Percentiles rank a stretch among this genome's conserved stretches.
phyloP scores from a whole-genome alignment of 2,329 filamentous ascomycete species.

The Ambrosiella xylebori region DNA sequence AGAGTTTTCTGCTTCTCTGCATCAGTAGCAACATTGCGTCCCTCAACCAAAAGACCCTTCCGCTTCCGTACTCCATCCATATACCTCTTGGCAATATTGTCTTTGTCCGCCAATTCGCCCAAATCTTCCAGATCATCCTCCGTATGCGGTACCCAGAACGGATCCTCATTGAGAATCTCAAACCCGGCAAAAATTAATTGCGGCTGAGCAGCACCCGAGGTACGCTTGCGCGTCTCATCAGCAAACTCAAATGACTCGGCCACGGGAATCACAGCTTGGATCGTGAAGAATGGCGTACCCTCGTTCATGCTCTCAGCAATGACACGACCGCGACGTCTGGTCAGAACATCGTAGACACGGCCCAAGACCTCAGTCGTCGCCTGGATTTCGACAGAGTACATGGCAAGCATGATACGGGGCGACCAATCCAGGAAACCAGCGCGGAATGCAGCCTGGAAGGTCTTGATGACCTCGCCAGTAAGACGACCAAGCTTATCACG shows the following conservation, averaged over 20 bases:
- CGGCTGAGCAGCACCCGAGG: slow-evolving; percentile 74
- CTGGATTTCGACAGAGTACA: slow-evolving; percentile 97
- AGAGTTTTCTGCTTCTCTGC: slow-evolving; percentile 78
- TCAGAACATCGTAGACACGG: slow-evolving; percentile 94
- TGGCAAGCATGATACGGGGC: slow-evolving; percentile 82
- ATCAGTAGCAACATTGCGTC: slow-evolving; percentile 58
- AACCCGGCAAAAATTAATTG: slow-evolving; percentile 90
- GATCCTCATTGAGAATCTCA: slow-evolving; percentile 85
- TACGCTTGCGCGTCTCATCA: slow-evolving; percentile 91
- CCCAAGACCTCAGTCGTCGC: slow-evolving; percentile 89
- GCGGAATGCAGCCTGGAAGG: slow-evolving; percentile 67
- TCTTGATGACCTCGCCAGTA: slow-evolving; percentile 85
- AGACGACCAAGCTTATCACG: slow-evolving; percentile 45
- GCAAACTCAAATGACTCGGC: slow-evolving; percentile 92
- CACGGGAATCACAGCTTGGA: slow-evolving; percentile 72
- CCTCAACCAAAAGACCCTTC: slow-evolving; percentile 77
- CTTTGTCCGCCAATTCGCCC: slow-evolving; percentile 78
- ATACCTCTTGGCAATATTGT: slow-evolving; percentile 93
- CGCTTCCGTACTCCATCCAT: slow-evolving; percentile 74
- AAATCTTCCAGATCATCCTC: slow-evolving; percentile 94
- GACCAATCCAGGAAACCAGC: slow-evolving; percentile 90
- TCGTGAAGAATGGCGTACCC: slow-evolving; percentile 91
- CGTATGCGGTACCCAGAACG: slow-evolving; percentile 92
- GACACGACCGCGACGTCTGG: slow-evolving; percentile 74
- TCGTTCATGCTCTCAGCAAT: slow-evolving; percentile 84